Evolutionary conservation across 441 rosid genomes (phyloP).

Genomic region (Rhodomyrtus psidioides): DNA sequence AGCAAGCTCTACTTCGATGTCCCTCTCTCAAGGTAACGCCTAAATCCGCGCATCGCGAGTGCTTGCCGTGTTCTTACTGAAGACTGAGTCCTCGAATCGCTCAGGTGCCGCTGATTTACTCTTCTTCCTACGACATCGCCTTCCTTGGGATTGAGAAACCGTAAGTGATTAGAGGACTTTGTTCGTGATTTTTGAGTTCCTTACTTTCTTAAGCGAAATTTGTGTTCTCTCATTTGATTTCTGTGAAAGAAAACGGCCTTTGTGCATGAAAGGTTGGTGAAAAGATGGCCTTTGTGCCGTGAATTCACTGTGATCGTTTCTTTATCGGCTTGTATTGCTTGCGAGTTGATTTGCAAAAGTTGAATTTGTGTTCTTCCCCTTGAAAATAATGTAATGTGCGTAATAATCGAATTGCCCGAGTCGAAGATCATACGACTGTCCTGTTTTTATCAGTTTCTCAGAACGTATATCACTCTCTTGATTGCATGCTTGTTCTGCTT

Average conservation of each 20-base stretch:
- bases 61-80: neutral
- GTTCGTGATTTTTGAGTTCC: too few relatives aligned
- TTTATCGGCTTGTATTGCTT: too few relatives aligned
- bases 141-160: constrained; percentile 82
- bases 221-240: neutral
- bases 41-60: neutral
- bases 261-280: neutral
- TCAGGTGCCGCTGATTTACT: constrained; percentile 77
- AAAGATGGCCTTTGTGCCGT: neutral
- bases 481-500: neutral
- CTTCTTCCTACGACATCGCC: constrained; percentile 59
- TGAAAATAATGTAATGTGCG: neutral
- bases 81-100: neutral
- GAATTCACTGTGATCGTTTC: neutral
- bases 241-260: neutral
- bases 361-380: neutral
- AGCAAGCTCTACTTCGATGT: constrained; percentile 72
- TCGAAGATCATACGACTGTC: neutral
- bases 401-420: neutral
- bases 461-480: neutral
- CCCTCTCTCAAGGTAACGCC: constrained; percentile 38
- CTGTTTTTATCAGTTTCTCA: neutral
- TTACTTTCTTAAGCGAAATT: too few relatives aligned
- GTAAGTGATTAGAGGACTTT: constrained; percentile 44
- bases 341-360: neutral